Conservation (phyloP, 1,139 yeast genomes). For the Casaregolazyma suthepensis region DNA sequence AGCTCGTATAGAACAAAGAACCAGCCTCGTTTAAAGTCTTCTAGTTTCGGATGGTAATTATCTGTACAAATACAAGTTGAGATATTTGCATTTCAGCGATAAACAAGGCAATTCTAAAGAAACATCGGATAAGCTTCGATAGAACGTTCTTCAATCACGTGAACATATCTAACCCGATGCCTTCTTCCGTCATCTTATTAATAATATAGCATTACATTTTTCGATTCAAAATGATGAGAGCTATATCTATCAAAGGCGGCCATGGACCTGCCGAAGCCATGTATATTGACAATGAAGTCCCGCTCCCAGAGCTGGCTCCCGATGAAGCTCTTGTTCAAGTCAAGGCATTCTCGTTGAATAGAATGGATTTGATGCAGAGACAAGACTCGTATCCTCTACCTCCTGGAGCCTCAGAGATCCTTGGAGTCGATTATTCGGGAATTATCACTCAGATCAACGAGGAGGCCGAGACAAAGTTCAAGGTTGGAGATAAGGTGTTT, state of each 20-base stretch:
- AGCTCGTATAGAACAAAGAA: neutral
- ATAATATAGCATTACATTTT: too few relatives aligned
- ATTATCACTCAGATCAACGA: conserved; percentile 20
- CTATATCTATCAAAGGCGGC: conserved; percentile 25
- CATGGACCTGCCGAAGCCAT: conserved; percentile 28
- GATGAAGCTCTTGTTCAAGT: conserved; percentile 30
- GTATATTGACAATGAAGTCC: conserved; percentile 21
- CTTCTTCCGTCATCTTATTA: neutral
- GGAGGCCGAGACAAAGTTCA: conserved; percentile 17
- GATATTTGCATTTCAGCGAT: neutral
- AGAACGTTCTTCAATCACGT: neutral
- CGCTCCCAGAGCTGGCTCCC: conserved; percentile 18
- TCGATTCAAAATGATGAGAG: conserved; percentile 21
- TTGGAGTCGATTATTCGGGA: conserved; percentile 37
- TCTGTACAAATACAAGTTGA: neutral
- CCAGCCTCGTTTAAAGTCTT: neutral
- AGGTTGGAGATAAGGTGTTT: conserved; percentile 32
- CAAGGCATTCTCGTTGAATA: conserved; percentile 31
- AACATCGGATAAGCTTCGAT: too few relatives aligned
- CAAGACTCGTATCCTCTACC: conserved; percentile 28
- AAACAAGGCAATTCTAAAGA: too few relatives aligned
- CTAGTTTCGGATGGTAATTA: neutral
- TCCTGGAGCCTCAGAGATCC: conserved; percentile 26
- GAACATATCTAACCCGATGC: neutral
- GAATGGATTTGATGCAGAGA: conserved; percentile 32